Percentiles rank a stretch among this genome's conserved stretches.
Evolutionary conservation across 148 eudicot genomes (phyloP).

Genomic region (Rhododendron vialii): DNA sequence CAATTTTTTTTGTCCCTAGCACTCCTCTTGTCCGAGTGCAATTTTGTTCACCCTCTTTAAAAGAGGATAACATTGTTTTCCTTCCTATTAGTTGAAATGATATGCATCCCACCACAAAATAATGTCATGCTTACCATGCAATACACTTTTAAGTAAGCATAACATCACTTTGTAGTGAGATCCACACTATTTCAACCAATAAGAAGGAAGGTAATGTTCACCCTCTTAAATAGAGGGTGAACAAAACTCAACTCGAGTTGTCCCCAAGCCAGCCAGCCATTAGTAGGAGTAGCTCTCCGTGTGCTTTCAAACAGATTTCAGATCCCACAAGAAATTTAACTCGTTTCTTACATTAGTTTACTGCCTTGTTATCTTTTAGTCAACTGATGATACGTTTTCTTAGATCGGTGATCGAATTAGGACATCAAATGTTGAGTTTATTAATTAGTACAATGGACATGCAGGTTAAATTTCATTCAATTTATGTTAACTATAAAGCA

Average conservation of each 20-base stretch:
- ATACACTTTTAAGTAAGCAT: too few species aligned
- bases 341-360: neutral
- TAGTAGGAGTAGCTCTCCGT: neutral
- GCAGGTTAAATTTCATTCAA: neutral
- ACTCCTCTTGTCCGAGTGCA: too few species aligned
- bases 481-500: neutral
- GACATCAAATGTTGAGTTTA: neutral
- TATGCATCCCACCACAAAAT: too few species aligned
- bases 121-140: too few species aligned
- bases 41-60: too few species aligned
- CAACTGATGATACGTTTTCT: neutral
- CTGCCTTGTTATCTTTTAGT: neutral
- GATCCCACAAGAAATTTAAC: neutral
- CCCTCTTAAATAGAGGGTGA: too few species aligned
- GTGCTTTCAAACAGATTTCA: neutral
- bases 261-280: neutral
- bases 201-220: too few species aligned
- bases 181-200: too few species aligned
- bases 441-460: neutral
- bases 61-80: too few species aligned
- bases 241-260: neutral
- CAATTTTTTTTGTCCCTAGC: too few species aligned
- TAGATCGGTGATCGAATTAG: neutral
- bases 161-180: too few species aligned
- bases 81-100: too few species aligned